phyloP scores from a whole-genome alignment of 305 asterid genomes.

The Nicotiana rustica region DNA sequence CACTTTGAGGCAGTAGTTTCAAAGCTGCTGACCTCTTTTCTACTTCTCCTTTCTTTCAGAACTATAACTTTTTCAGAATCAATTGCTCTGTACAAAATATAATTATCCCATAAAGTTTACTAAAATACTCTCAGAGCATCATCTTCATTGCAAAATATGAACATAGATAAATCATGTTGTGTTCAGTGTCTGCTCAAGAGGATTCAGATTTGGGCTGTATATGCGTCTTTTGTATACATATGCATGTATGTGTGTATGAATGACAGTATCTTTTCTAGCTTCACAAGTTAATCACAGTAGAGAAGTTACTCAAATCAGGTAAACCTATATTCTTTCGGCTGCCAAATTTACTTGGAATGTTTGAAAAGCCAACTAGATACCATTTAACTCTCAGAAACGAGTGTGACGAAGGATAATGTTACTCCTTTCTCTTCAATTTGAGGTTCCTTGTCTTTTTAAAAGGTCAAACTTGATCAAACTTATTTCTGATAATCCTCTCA shows the following conservation, averaged over 20 bases:
- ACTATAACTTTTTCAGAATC: neutral
- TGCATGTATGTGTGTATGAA: neutral
- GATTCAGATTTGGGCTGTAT: neutral
- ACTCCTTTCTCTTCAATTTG: neutral
- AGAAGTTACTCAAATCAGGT: slow-evolving; percentile 11
- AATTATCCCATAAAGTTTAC: neutral
- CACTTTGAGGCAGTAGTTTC: neutral
- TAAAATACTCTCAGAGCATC: neutral
- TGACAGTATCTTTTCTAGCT: neutral
- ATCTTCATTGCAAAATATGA: slow-evolving; percentile 9
- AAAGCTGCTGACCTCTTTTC: slow-evolving; percentile 12
- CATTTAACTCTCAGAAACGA: neutral
- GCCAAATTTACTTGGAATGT: neutral
- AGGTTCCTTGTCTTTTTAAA: neutral
- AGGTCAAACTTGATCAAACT: neutral
- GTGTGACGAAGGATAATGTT: neutral
- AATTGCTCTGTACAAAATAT: neutral
- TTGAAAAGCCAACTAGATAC: neutral
- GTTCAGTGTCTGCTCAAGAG: slow-evolving; percentile 17
- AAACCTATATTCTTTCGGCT: neutral
- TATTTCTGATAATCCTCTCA: neutral
- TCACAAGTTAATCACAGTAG: slow-evolving; percentile 1
- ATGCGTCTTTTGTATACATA: neutral
- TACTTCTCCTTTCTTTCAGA: neutral
- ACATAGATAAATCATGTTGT: slow-evolving; percentile 4